A percentile compares a stretch with the other conserved stretches of the same genome.
Evolutionary conservation across 371 early-diverging fungal species (phyloP).

Genomic region (Mucor ambiguus): DNA sequence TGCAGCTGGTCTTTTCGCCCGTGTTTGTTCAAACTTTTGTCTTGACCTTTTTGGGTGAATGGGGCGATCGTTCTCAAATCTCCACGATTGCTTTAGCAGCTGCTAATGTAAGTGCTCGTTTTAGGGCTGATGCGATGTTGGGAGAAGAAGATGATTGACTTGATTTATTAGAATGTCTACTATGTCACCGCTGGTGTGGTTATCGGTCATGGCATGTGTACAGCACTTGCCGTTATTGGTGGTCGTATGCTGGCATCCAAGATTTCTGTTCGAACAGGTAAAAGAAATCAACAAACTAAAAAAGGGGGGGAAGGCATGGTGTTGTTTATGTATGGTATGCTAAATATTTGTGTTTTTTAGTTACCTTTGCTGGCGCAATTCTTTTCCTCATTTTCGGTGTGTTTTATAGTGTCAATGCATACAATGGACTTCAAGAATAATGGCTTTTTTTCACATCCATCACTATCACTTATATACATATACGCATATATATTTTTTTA

Average conservation of each 20-base stretch:
- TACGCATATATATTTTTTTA: not conserved
- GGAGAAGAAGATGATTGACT: not conserved
- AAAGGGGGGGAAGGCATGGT: not conserved
- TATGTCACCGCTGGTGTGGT: constrained; percentile 89
- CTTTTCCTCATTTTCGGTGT: constrained; percentile 88
- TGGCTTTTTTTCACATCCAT: not conserved
- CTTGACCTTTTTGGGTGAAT: constrained; percentile 95
- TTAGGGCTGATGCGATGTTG: not conserved
- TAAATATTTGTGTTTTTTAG: constrained; percentile 39
- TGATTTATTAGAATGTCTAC: constrained; percentile 61
- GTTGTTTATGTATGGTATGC: constrained; percentile 8
- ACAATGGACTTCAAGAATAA: constrained; percentile 21
- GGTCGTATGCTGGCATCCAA: constrained; percentile 88
- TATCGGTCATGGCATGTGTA: constrained; percentile 89
- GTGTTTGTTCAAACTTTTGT: constrained; percentile 94
- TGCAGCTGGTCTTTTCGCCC: constrained; percentile 82
- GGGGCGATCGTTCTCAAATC: constrained; percentile 96
- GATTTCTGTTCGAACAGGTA: constrained; percentile 92
- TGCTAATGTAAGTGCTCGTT: constrained; percentile 65
- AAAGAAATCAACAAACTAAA: not conserved
- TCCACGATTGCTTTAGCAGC: constrained; percentile 95
- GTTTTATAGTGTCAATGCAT: constrained; percentile 62
- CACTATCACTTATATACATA: not conserved
- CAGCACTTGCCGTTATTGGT: constrained; percentile 91
- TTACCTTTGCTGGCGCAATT: constrained; percentile 82